Conservation (phyloP, 257 asterid genomes). For the Solanum ahanhuiri region DNA sequence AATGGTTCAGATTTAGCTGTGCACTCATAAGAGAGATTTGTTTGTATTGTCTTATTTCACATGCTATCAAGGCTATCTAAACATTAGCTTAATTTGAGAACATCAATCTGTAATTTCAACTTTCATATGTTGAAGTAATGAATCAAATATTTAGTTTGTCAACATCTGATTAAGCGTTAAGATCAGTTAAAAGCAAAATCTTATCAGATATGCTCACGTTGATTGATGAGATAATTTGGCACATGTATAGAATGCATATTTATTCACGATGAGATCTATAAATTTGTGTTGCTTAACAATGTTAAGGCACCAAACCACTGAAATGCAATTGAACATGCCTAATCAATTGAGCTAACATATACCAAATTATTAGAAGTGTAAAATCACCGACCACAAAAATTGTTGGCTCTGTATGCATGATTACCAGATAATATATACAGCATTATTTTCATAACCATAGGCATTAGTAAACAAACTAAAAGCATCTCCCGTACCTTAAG, state of each 20-base stretch:
- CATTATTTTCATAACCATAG: neutral
- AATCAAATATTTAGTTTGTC: neutral
- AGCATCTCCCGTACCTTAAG: constrained; percentile 48
- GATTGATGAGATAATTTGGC: neutral
- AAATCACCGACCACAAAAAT: neutral
- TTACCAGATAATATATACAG: neutral
- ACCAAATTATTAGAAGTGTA: neutral
- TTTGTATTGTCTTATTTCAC: neutral
- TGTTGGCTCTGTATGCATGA: neutral
- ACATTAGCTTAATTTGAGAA: neutral
- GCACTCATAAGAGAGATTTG: neutral
- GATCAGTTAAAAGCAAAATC: neutral
- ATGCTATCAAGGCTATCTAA: neutral
- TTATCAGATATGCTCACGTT: neutral
- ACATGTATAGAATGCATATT: neutral
- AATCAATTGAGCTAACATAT: neutral
- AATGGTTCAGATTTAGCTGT: neutral
- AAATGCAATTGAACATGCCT: neutral
- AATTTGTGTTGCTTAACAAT: neutral
- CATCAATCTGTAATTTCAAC: neutral
- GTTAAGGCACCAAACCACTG: neutral
- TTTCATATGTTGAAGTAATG: neutral
- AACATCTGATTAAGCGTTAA: neutral
- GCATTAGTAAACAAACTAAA: neutral
- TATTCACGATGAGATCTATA: neutral